Evolutionary conservation across 1,284 basidiomycete genomes (phyloP).

Genomic region (Trichosporon inkin): DNA sequence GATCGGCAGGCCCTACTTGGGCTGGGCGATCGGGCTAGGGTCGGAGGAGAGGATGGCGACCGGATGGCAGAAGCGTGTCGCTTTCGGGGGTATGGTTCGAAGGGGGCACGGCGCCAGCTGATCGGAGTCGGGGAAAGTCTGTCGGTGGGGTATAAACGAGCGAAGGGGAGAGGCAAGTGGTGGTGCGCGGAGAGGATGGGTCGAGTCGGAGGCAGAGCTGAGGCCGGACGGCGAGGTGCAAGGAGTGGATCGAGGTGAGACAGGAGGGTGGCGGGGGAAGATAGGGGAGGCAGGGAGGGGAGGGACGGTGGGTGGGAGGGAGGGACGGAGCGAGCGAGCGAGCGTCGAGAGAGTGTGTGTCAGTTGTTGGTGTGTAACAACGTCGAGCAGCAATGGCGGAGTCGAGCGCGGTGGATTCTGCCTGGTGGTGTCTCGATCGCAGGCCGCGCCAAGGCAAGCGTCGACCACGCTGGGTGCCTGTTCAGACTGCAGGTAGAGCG

Average conservation of each 20-base stretch:
- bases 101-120: neutral
- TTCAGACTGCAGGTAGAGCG: too few relatives aligned
- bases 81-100: neutral
- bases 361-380: neutral
- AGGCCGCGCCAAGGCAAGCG: too few relatives aligned
- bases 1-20: neutral
- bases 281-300: neutral
- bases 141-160: slow-evolving; percentile 7
- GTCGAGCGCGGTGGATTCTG: too few relatives aligned
- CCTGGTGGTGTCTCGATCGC: too few relatives aligned
- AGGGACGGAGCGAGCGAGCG: neutral
- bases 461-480: too few relatives aligned
- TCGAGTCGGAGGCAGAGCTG: neutral
- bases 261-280: neutral
- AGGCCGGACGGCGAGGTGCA: neutral
- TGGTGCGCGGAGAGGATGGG: neutral
- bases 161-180: neutral
- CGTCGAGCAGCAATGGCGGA: too few relatives aligned
- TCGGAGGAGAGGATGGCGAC: neutral
- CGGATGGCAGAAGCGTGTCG: neutral
- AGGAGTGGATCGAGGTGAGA: slow-evolving; percentile 5
- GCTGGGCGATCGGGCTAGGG: neutral
- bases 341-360: neutral
- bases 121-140: neutral
- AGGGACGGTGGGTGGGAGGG: neutral